Conservation (phyloP, 768 basidiomycete genomes). For the Mycena galericulata region DNA sequence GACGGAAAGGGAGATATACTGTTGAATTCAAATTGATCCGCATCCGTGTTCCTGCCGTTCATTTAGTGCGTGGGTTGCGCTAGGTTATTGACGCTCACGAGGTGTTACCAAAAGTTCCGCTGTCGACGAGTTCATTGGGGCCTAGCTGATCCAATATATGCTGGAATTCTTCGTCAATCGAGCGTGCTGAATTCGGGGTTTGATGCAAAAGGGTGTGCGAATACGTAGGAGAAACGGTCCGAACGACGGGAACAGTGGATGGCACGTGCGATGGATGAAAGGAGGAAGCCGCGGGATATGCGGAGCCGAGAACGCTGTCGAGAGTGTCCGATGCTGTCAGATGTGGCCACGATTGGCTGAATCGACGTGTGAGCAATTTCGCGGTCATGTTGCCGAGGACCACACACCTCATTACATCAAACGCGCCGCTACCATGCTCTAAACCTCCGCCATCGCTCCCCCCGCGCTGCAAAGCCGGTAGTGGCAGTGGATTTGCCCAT, state of each 20-base stretch:
- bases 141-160: constrained; percentile 10
- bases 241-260: constrained; percentile 3
- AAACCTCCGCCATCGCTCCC: constrained; percentile 4
- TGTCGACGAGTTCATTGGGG: constrained; percentile 3
- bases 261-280: constrained; percentile 8
- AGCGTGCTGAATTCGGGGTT: not conserved
- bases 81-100: constrained; percentile 7
- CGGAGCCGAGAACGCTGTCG: no score
- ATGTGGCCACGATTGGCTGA: no score
- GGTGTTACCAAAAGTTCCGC: constrained; percentile 10
- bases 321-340: no score
- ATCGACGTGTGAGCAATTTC: no score
- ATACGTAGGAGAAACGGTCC: constrained; percentile 3
- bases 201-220: constrained; percentile 10
- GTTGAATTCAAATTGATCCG: constrained; percentile 8
- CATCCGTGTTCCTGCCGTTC: not conserved
- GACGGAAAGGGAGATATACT: constrained; percentile 15
- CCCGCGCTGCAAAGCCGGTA: not conserved
- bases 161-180: constrained; percentile 11
- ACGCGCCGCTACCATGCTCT: constrained; percentile 3
- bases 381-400: no score
- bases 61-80: not conserved
- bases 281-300: no score
- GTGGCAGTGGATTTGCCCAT: no score
- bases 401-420: no score